phyloP scores from a whole-genome alignment of 2,329 filamentous ascomycete genomes.

The Ascosphaera pollenicola region DNA sequence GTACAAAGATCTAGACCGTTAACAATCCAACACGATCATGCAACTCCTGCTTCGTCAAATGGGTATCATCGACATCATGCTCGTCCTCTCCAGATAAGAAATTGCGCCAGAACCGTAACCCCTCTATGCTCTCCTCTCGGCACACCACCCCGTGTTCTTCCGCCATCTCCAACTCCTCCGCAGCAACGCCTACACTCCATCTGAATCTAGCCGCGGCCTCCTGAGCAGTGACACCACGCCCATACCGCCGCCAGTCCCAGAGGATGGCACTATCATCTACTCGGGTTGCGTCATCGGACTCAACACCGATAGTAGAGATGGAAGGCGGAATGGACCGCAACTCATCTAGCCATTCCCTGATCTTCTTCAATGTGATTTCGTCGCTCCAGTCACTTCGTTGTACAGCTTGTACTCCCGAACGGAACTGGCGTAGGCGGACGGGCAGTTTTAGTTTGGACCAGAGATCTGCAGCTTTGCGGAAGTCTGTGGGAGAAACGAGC shows the following conservation, averaged over 20 bases:
- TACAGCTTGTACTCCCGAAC: slow-evolving; percentile 82
- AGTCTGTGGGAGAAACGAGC: slow-evolving; percentile 74
- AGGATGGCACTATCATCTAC: slow-evolving; percentile 36
- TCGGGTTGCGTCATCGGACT: too few relatives aligned
- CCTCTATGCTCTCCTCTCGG: slow-evolving; percentile 78
- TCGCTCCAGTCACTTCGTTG: slow-evolving; percentile 76
- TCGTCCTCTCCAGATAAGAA: slow-evolving; percentile 14
- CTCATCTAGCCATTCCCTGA: slow-evolving; percentile 57
- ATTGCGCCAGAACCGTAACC: slow-evolving; percentile 86
- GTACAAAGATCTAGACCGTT: too few relatives aligned
- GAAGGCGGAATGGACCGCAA: slow-evolving; percentile 44
- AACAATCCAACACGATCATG: too few relatives aligned
- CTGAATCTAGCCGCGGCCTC: slow-evolving; percentile 78
- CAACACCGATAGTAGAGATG: too few relatives aligned
- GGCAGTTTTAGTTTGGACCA: slow-evolving; percentile 80
- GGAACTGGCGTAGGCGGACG: slow-evolving; percentile 69
- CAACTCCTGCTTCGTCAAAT: too few relatives aligned
- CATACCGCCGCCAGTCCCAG: slow-evolving; percentile 65
- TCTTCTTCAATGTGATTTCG: slow-evolving; percentile 59
- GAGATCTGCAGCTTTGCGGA: slow-evolving; percentile 67
- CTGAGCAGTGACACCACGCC: slow-evolving; percentile 69
- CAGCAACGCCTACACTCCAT: slow-evolving; percentile 92
- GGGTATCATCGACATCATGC: too few relatives aligned
- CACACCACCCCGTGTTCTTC: slow-evolving; percentile 76
- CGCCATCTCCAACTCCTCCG: slow-evolving; percentile 91